phyloP scores from a whole-genome alignment of 495 filamentous ascomycete species.

The Neurospora sublineolata region DNA sequence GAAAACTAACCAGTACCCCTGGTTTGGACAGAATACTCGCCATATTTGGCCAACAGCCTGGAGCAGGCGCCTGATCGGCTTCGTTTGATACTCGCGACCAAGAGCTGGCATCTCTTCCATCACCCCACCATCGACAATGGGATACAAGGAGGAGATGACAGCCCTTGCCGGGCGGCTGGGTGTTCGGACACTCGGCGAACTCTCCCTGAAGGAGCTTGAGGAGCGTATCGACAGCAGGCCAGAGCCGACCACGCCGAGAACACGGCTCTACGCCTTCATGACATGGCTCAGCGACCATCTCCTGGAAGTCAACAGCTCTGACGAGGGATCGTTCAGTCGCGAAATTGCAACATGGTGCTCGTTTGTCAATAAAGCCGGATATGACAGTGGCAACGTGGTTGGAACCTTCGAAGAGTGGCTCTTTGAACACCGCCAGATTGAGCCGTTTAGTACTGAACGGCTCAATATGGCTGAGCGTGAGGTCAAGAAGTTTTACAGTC shows the following conservation, averaged over 20 bases:
- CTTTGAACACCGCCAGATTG: slow-evolving; percentile 1
- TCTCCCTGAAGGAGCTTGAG: slow-evolving; percentile 15
- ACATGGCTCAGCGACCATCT: slow-evolving; percentile 26
- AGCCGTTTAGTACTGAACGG: slow-evolving; percentile 13
- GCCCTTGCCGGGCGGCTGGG: slow-evolving; percentile 3
- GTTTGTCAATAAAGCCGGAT: slow-evolving; percentile 1
- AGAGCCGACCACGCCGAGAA: background rate
- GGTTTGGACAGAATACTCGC: background rate
- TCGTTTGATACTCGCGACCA: background rate
- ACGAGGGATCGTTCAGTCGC: slow-evolving; percentile 3
- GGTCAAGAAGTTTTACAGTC: slow-evolving; percentile 2
- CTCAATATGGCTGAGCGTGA: slow-evolving; percentile 18
- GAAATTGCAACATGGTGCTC: slow-evolving; percentile 9
- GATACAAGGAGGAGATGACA: slow-evolving; percentile 1
- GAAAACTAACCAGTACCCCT: background rate
- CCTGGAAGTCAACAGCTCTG: slow-evolving; percentile 13
- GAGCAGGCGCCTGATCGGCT: background rate
- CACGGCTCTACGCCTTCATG: slow-evolving; percentile 12
- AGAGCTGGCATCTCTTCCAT: background rate
- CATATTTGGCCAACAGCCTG: background rate
- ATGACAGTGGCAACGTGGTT: slow-evolving; percentile 6
- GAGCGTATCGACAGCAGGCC: slow-evolving; percentile 2
- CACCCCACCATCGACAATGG: background rate
- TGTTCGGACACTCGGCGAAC: slow-evolving; percentile 1
- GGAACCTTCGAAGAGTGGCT: slow-evolving; percentile 21